A percentile compares a stretch with the other conserved stretches of the same genome.
phyloP scores from a whole-genome alignment of 345 rosid genomes.

The Cardamine resedifolia region DNA sequence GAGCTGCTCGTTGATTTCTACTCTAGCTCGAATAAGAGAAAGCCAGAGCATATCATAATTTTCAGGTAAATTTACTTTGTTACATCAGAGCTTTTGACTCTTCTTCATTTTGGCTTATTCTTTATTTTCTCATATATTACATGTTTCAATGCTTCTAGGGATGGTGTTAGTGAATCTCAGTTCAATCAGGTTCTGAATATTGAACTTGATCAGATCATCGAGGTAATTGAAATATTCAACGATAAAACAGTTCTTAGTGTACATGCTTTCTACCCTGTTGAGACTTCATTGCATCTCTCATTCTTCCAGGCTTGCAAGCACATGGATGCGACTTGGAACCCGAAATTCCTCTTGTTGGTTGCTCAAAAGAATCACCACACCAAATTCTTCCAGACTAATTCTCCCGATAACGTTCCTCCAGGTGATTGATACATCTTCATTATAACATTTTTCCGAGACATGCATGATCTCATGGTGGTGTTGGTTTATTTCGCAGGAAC shows the following conservation, averaged over 20 bases:
- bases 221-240: conserved; percentile 46
- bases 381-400: conserved; percentile 62
- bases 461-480: not conserved
- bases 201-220: conserved; percentile 76
- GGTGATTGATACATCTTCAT: conserved; percentile 44
- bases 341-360: conserved; percentile 75
- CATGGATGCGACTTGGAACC: conserved; percentile 59
- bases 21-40: conserved; percentile 68
- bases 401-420: conserved; percentile 82
- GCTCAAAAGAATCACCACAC: conserved; percentile 96
- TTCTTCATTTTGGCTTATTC: not conserved
- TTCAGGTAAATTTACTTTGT: conserved; percentile 56
- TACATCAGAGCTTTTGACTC: not conserved
- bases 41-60: conserved; percentile 85
- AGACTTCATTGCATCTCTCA: conserved; percentile 10
- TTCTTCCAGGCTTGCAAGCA: conserved; percentile 69
- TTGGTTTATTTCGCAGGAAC: conserved; percentile 32
- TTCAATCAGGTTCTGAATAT: conserved; percentile 83
- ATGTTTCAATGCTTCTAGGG: conserved; percentile 48
- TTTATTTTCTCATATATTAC: not conserved
- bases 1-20: conserved; percentile 82
- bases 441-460: not conserved
- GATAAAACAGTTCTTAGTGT: not conserved
- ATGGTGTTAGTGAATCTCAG: conserved; percentile 92
- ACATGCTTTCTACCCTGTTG: not conserved